Base-by-base conservation (phyloP, 352 stramenopile genomes). In the Elongisporangium anandrum region DNA sequence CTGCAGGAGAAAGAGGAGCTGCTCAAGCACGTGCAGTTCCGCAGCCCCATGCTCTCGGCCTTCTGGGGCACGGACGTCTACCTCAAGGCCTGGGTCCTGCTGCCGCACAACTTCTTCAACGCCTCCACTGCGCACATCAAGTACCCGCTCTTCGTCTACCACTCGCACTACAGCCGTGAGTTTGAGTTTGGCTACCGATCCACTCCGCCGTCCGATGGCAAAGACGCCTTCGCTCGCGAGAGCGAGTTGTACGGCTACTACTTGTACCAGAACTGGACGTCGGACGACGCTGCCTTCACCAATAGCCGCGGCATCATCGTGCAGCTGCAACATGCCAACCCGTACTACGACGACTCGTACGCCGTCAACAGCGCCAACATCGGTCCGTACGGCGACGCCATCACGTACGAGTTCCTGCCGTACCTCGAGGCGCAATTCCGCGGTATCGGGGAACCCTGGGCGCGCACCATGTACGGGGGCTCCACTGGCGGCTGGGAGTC, bases 311-410 rank as follows among this genome's bases (percentile, higher is more conserved):
- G 81, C 29, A 87, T 90, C 60, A 75, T 90, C 60, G 81, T 90
- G 38, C 81, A 90, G 65, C 66, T 90, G 5, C 81, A 90, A 59
- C 81, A 90, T 55, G 81, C 81, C 2, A 90, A 90, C 39, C 81
- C 81, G 52, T 90, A 90, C 81, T 90, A 90, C 56, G 81, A 90
- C 51, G 81, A 90, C 61, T 88, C 78, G 59, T 90, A 88, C 64
- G 81, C 81, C 0, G 77, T 90, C 60, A 90, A 90, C 52, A 88
- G 77, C 45, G 81, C 78, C 61, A 90, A 88, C 49, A 84, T 90
- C 23, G 81, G 81, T 1, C 81, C 81, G 4, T 90, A 90, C 57
- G 81, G 81, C 22, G 81, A 90, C 34, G 81, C 81, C 12, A 88
- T 90, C 69, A 90, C 79, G 50, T 82, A 76, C 66, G 81, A 90